These are phyloP conservation scores for Chamaenerion angustifolium DNA, from an alignment of 345 rosid species.

Conservation along the genomic window DNA sequence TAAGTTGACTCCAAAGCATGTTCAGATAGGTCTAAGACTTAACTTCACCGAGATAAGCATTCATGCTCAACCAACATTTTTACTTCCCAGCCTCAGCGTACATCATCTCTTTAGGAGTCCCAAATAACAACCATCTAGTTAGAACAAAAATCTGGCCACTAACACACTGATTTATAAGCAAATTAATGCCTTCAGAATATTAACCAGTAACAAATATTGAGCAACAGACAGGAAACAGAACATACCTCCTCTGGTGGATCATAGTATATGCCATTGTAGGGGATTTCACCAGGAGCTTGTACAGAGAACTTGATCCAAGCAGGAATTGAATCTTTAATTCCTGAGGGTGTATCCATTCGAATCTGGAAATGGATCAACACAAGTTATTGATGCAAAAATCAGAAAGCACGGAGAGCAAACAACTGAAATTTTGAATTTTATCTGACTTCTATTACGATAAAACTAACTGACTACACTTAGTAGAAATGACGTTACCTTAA, in stretches of 20 bases:
- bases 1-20: no score
- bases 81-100: no score
- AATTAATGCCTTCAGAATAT: background rate
- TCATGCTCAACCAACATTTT: no score
- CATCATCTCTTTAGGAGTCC: no score
- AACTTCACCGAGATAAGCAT: no score
- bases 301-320: constrained; percentile 98
- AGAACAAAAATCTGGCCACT: no score
- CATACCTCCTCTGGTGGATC: constrained; percentile 88
- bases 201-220: background rate
- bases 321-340: constrained; percentile 91
- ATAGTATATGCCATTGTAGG: constrained; percentile 86
- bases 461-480: no score
- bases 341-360: constrained; percentile 91
- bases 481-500: constrained; percentile 49
- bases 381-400: no score
- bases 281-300: constrained; percentile 88
- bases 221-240: constrained; percentile 1
- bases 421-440: background rate
- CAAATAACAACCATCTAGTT: no score
- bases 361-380: constrained; percentile 30
- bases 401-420: no score
- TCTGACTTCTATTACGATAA: background rate
- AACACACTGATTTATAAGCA: no score
- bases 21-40: no score